Evolutionary conservation across 2,329 filamentous ascomycete species (phyloP), one percentile per base, ranked within the genome.

Genomic region (Boeremia lycopersici): DNA sequence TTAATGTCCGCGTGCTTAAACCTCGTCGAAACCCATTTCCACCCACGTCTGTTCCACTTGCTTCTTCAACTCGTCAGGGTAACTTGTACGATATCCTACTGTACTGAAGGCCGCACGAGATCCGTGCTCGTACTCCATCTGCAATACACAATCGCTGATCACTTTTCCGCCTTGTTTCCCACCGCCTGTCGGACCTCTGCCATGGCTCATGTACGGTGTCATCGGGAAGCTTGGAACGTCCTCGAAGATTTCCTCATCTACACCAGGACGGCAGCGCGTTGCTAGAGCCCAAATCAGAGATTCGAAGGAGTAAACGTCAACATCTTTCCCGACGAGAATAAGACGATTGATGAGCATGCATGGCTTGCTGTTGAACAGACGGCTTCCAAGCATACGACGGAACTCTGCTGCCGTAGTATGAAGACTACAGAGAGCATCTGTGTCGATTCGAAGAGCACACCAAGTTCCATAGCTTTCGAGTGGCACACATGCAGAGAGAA

Each of bases 261-360:
- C 17, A 26, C 68, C 70, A 0, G 79, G 79, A 0, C 79, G 72
- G 51, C 80, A 83, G 1, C 80, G 73, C 0, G 80, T 82, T n/a
- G 66, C 71, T 49, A 79, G 81, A 0, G 80, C 80, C 77, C 77
- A 83, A 45, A 80, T 77, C 9, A 83, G 75, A 25, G 82, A 78
- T 41, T 77, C 76, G 43, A 69, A 70, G 43, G 79, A 59, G 54
- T 79, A 79, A 1, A 79, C 69, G 46, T 83, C 79, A 44, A 83
- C 78, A 43, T 83, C 81, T 1, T 81, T 78, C 0, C 80, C 80
- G 0, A 80, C 74, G 0, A 83, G 60, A 0, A 81, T 56, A 4
- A 82, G 48, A 1, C 78, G 74, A 50, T 82, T 76, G 45, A 81
- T 78, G 0, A 71, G 71, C 31, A 73, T 74, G 7, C 76, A 75